Evolutionary conservation across 225 moss, liverwort and hornwort species (phyloP).

Genomic region (Takakia lepidozioides): DNA sequence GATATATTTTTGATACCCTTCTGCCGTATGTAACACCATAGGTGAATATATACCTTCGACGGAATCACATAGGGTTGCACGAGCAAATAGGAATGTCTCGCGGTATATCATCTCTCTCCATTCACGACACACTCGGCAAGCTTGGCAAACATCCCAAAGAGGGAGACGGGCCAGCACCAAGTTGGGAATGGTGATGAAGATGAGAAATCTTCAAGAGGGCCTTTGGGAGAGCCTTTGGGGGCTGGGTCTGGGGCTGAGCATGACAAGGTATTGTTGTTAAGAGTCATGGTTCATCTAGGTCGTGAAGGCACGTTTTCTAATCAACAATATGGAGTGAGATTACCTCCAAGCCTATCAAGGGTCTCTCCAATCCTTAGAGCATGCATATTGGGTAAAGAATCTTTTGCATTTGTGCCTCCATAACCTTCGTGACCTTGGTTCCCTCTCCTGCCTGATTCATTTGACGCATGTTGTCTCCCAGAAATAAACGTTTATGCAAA

Average conservation of each 20-base stretch:
- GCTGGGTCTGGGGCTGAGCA: neutral
- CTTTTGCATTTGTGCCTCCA: neutral
- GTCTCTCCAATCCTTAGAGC: slow-evolving; percentile 1
- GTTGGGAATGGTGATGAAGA: slow-evolving; percentile 3
- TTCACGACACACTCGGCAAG: too few relatives aligned
- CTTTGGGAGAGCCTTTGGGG: neutral
- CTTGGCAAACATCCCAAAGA: neutral
- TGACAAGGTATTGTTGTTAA: neutral
- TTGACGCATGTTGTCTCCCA: slow-evolving; percentile 1
- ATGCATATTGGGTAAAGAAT: neutral
- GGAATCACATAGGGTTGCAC: too few relatives aligned
- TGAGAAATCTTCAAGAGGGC: neutral
- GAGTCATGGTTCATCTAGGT: neutral
- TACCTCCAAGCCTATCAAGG: neutral
- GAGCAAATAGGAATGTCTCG: too few relatives aligned
- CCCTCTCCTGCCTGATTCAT: neutral
- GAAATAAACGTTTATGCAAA: neutral
- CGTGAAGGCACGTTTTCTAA: neutral
- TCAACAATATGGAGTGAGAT: neutral
- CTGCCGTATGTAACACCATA: too few relatives aligned
- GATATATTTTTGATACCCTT: slow-evolving; percentile 5
- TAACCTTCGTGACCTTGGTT: neutral
- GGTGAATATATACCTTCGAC: too few relatives aligned
- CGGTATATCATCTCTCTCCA: too few relatives aligned
- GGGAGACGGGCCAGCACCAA: neutral